Evolutionary conservation across 2,329 filamentous ascomycete species (phyloP), one percentile per base, ranked within the genome.

Genomic region (Cladophialophora psammophila): DNA sequence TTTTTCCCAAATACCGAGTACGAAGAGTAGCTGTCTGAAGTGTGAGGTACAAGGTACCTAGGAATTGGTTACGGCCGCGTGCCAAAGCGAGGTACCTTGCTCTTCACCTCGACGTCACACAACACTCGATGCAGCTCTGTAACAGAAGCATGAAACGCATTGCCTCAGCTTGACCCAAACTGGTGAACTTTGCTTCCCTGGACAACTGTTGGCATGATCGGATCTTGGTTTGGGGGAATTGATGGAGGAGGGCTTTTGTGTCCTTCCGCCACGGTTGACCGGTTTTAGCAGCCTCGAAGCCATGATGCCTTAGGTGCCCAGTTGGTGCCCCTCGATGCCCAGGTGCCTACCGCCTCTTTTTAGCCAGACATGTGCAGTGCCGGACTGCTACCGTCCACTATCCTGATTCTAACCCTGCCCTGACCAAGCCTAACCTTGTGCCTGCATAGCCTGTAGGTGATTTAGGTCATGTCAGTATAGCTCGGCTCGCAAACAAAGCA

Each of bases 281-380:
- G 42, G 57, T 60, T 60, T 60, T 60, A 60, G 57, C n/a, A 50
- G 57, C 42, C 20, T 50, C 12, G 5, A 18, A 45, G 56, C 56
- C 56, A 48, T 32, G 36, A 40, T 20, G 36, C 56, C 26, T 58
- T 12, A 32, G 56, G 40, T n/a, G 40, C 40, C 4, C 10, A 6
- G n/a, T 26, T 26, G 40, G 40, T 42, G 38, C 38, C 7, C 35
- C 15, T 42, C 8, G 3, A 26, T 26, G 26, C 26, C 26, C 26
- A 26, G 26, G 26, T 26, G 26, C 26, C 26, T 26, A 26, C 26
- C 26, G 26, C 26, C 26, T 26, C 26, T 45, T 45, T 59, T 42
- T 60, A 18, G 57, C 38, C 40, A 60, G 34, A 60, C 40, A 9
- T 31, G 12, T 35, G 57, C 42, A 18, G 57, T 60, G 57, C 57